These are phyloP conservation scores for Colletotrichum gloeosporioides DNA, from an alignment of 2,329 filamentous ascomycete species.

Conservation along the genomic window DNA sequence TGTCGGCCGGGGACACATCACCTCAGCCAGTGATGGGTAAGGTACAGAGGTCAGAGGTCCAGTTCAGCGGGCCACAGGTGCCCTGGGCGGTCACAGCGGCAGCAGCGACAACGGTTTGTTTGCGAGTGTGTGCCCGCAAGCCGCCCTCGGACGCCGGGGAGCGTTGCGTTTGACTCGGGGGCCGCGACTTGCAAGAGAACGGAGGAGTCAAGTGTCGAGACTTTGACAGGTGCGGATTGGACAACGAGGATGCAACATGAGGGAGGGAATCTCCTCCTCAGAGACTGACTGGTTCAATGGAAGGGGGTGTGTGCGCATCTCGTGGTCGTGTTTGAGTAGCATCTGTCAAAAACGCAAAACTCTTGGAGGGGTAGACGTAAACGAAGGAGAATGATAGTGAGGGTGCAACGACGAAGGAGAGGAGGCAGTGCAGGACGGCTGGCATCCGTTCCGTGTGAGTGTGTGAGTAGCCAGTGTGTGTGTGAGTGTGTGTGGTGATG, in stretches of 20 bases:
- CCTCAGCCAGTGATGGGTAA: not conserved
- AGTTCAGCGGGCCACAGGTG: not conserved
- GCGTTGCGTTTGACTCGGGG: conserved; percentile 1
- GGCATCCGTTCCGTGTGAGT: not conserved
- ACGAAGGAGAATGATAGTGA: not conserved
- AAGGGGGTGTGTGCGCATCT: not conserved
- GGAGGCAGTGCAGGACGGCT: conserved; percentile 13
- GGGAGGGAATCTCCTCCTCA: not conserved
- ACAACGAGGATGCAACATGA: not conserved
- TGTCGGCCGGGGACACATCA: not conserved
- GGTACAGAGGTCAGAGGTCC: not conserved
- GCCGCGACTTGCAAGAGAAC: not conserved
- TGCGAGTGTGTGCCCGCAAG: not conserved
- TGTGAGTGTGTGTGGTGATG: not conserved
- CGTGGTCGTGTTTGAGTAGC: not conserved
- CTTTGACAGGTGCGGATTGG: not conserved
- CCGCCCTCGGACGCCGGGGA: not conserved
- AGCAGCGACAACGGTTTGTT: not conserved
- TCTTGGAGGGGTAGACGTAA: not conserved
- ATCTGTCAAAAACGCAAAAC: not conserved
- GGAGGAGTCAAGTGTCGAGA: not conserved
- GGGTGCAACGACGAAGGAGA: not conserved
- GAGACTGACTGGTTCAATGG: not conserved
- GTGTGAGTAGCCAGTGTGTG: not conserved
- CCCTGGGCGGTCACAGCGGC: not conserved